phyloP scores from a whole-genome alignment of 192 early-diverging fungal species.

The Coemansia sp. region DNA sequence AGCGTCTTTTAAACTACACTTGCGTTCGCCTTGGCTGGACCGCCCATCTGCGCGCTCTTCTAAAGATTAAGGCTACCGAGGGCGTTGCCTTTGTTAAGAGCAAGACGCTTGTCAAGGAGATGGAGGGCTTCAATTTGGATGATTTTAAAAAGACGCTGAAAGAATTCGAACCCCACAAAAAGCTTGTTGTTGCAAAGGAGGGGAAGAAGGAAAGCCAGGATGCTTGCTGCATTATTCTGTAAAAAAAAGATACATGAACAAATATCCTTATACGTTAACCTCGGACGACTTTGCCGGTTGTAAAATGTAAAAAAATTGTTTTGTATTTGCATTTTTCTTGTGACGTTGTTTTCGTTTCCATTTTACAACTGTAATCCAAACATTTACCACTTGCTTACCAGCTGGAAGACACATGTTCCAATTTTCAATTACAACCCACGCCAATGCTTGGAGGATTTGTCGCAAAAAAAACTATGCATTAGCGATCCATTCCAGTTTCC shows the following conservation, averaged over 20 bases:
- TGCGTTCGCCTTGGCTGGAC: slow-evolving; percentile 11
- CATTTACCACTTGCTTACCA: no score
- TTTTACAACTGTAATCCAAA: no score
- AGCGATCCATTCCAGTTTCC: slow-evolving; percentile 9
- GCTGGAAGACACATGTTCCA: background rate
- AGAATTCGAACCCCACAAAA: slow-evolving; percentile 14
- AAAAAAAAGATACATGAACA: background rate
- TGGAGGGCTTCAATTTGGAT: slow-evolving; percentile 13
- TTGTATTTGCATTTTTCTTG: background rate
- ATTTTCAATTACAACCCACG: background rate
- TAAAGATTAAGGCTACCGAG: slow-evolving; percentile 5
- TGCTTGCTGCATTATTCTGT: slow-evolving; percentile 17
- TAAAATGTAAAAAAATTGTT: no score
- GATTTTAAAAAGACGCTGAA: slow-evolving; percentile 10
- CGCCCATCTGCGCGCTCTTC: background rate
- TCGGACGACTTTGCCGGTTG: no score
- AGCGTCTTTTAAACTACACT: slow-evolving; percentile 9
- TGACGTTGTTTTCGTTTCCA: no score
- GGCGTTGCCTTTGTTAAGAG: slow-evolving; percentile 29
- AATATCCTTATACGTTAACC: no score
- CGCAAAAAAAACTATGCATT: slow-evolving; percentile 4
- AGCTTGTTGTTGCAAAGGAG: background rate
- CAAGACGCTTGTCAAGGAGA: slow-evolving; percentile 14
- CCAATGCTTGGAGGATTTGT: slow-evolving; percentile 22
- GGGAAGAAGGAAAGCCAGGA: background rate